phyloP scores from a whole-genome alignment of 2,329 filamentous ascomycete genomes.

The Venturia aucupariae region DNA sequence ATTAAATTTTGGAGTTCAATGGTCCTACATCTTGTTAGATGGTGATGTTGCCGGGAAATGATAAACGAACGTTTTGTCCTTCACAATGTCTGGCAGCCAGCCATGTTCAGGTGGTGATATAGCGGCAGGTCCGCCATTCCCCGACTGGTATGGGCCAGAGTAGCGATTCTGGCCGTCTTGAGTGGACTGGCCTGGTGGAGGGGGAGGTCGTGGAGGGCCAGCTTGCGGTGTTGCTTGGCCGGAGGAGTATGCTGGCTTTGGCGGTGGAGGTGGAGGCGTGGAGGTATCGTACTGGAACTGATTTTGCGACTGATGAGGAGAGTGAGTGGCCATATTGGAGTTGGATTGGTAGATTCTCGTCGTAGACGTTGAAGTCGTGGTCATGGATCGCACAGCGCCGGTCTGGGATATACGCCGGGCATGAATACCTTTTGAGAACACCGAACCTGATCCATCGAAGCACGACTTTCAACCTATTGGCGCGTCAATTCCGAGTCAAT shows the following conservation, averaged over 20 bases:
- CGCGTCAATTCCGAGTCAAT: too few relatives aligned
- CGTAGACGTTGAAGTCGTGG: too few relatives aligned
- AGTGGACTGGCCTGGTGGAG: conserved; percentile 27
- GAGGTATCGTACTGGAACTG: conserved; percentile 34
- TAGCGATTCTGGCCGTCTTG: conserved; percentile 21
- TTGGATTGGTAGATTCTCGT: not conserved
- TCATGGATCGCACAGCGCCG: too few relatives aligned
- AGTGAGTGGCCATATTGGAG: conserved; percentile 28
- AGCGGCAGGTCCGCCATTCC: conserved; percentile 16
- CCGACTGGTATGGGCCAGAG: conserved; percentile 17
- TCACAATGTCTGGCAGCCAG: conserved; percentile 69
- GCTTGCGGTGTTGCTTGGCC: conserved; percentile 32
- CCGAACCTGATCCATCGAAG: too few relatives aligned
- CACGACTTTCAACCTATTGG: too few relatives aligned
- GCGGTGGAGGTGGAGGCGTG: conserved; percentile 40
- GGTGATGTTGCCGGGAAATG: conserved; percentile 17
- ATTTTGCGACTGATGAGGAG: conserved; percentile 28
- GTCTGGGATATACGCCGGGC: too few relatives aligned
- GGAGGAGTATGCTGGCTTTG: conserved; percentile 34
- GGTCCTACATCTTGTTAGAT: conserved; percentile 45
- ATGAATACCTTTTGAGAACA: too few relatives aligned
- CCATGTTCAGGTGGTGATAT: conserved; percentile 41
- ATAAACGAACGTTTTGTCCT: conserved; percentile 67
- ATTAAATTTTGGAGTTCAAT: conserved; percentile 67
- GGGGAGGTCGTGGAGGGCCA: conserved; percentile 37